phyloP scores from a whole-genome alignment of 139 green algal genomes.

The Pleodorina starrii region DNA sequence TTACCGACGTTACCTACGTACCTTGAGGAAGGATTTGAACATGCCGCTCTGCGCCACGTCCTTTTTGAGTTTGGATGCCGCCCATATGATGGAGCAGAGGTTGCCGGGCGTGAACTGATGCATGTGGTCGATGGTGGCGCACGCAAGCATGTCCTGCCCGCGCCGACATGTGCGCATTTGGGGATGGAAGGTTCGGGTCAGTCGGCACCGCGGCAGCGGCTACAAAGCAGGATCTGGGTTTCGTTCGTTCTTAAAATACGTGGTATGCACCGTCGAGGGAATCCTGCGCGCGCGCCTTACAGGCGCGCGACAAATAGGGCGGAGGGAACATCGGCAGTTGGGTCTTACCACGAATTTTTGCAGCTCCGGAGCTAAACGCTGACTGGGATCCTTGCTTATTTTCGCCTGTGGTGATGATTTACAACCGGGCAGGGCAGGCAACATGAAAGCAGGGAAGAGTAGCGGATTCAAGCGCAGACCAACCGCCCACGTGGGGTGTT shows the following conservation, averaged over 20 bases:
- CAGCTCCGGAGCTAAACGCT: constrained; percentile 10
- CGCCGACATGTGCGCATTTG: too few species aligned
- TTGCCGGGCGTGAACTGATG: background rate
- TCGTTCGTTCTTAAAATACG: too few species aligned
- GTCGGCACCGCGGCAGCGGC: too few species aligned
- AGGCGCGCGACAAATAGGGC: too few species aligned
- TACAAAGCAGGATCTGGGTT: too few species aligned
- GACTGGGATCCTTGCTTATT: background rate
- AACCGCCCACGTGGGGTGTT: too few species aligned
- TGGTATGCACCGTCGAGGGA: too few species aligned
- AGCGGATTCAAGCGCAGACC: background rate
- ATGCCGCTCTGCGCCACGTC: constrained; percentile 2
- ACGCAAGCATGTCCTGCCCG: constrained; percentile 43
- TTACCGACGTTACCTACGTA: too few species aligned
- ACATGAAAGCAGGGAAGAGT: background rate
- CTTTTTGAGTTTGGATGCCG: constrained; percentile 15
- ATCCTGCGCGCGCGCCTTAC: too few species aligned
- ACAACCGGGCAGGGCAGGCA: too few species aligned
- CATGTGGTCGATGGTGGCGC: constrained; percentile 37
- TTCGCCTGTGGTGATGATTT: constrained; percentile 43
- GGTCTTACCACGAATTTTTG: constrained; percentile 44
- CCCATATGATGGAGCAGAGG: constrained; percentile 32
- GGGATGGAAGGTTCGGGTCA: too few species aligned
- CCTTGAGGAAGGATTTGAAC: constrained; percentile 47
- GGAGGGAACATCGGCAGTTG: too few species aligned